Base-by-base conservation (phyloP, 148 eudicot genomes). In the Amaranthus hypochondriacus region DNA sequence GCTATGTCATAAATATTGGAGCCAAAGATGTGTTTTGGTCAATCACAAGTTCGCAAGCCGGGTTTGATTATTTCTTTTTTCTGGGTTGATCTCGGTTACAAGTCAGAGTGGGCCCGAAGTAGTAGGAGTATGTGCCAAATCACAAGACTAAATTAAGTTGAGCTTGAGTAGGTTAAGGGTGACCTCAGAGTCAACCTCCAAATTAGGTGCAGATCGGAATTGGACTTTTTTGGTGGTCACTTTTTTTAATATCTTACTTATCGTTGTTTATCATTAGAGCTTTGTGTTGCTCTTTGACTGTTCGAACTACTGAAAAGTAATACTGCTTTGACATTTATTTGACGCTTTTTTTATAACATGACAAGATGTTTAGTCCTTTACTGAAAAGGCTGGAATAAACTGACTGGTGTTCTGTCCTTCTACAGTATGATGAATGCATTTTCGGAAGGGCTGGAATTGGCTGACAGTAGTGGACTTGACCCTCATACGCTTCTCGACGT, bases 351-450 rank as follows among this genome's bases (percentile, higher is more conserved):
- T 75, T 15, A 21, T 63, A 66, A 39, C 8, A 66, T n/a, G 55
- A 56, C 9, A 55, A 14, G 10, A 9, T 63, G 9, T 56, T 13
- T 73, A n/a, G 50, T 50, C 18, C 47, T 52, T 62, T 54, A 9
- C 52, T 58, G 42, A 28, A 5, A 46, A 11, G 3, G 14, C n/a
- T 48, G 52, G 15, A 76, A 18, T 59, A n/a, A 9, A 61, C 15
- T 3, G 15, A 4, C 43, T 49, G 66, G 71, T 69, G 48, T 71
- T 59, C 52, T 18, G 53, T 28, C 68, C 53, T 73, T 52, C 48
- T 48, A 56, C 91, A 96, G 99, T 67, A 89, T 90, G 99, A 85
- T 96, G 96, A 96, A 92, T 84, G 97, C 97, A 44, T 96, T 96
- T 73, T 93, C 99, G 5, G 97, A 96, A 85, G 99, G 96, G 60